These are phyloP conservation scores for Microdochium trichocladiopsis DNA, from an alignment of 2,329 filamentous ascomycete species.

Conservation along the genomic window DNA sequence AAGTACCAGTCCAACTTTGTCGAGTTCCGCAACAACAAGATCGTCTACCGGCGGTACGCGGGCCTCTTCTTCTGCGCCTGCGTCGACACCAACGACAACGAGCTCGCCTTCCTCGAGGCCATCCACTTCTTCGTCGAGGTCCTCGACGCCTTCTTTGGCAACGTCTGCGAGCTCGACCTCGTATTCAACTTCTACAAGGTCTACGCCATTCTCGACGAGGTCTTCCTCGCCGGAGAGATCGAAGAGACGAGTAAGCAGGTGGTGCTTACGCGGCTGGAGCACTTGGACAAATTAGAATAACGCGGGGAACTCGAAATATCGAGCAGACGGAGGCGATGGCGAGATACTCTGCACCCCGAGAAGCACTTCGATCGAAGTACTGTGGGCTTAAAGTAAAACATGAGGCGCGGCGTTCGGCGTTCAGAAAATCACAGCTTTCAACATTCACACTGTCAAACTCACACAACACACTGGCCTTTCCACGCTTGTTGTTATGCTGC, in stretches of 20 bases:
- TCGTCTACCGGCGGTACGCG: constrained; percentile 95
- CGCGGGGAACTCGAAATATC: not conserved
- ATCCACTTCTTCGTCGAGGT: constrained; percentile 99
- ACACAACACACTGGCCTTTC: no score
- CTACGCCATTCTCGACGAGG: constrained; percentile 96
- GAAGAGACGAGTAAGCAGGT: constrained; percentile 99
- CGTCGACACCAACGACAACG: constrained; percentile 98
- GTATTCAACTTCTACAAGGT: constrained; percentile 81
- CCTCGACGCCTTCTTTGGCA: constrained; percentile 96
- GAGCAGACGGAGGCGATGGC: no score
- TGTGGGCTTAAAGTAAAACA: no score
- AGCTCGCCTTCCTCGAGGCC: constrained; percentile 91
- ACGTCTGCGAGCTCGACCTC: constrained; percentile 96
- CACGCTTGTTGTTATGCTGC: no score
- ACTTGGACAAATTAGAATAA: constrained; percentile 92
- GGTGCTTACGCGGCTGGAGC: constrained; percentile 86
- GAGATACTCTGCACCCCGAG: no score
- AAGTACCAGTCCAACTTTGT: constrained; percentile 99
- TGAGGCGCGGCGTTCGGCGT: constrained; percentile 11
- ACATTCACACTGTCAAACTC: no score
- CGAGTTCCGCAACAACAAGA: constrained; percentile 90
- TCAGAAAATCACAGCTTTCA: not conserved
- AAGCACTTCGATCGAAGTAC: no score
- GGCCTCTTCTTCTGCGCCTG: constrained; percentile 99
- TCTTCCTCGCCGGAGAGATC: constrained; percentile 95